Evolutionary conservation across 208 protist genomes (phyloP).

Genomic region (Leishmania martiniquensis): DNA sequence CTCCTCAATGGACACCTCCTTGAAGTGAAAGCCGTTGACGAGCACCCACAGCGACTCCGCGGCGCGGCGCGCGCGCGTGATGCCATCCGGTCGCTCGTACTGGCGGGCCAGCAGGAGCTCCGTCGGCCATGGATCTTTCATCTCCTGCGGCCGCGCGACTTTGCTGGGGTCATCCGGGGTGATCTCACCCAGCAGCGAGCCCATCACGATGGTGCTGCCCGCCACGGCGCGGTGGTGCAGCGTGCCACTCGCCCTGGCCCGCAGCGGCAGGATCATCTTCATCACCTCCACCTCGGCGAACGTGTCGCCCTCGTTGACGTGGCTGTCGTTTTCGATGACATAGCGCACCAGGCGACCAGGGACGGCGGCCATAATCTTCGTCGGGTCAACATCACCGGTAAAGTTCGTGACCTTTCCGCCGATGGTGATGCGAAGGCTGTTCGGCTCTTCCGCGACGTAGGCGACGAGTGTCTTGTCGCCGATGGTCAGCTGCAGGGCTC

Average conservation of each 20-base stretch:
- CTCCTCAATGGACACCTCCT: conserved; percentile 52
- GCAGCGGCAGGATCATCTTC: conserved; percentile 98
- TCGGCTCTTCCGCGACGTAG: conserved; percentile 94
- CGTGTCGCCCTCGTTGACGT: conserved; percentile 85
- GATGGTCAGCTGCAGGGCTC: conserved; percentile 80
- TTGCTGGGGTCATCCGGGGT: conserved; percentile 94
- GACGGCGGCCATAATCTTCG: conserved; percentile 91
- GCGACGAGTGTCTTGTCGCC: conserved; percentile 80
- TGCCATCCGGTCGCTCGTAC: conserved; percentile 67
- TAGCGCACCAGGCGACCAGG: conserved; percentile 97
- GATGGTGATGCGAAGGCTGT: conserved; percentile 91
- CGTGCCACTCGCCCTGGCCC: conserved; percentile 74
- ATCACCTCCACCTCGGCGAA: conserved; percentile 98
- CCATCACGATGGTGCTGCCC: conserved; percentile 94
- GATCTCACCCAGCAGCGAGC: conserved; percentile 93
- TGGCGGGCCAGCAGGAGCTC: conserved; percentile 47
- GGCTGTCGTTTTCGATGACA: conserved; percentile 91
- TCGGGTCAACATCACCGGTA: conserved; percentile 95
- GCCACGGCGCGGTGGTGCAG: conserved; percentile 74
- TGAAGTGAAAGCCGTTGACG: conserved; percentile 69
- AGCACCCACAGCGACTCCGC: conserved; percentile 79
- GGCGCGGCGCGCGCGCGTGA: conserved; percentile 59
- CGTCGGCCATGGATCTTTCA: conserved; percentile 67
- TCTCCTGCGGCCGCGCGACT: conserved; percentile 63
- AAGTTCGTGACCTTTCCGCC: conserved; percentile 92